These are phyloP conservation scores for Barbatosphaeria neglecta DNA, from an alignment of 495 filamentous ascomycete genomes.

Conservation along the genomic window DNA sequence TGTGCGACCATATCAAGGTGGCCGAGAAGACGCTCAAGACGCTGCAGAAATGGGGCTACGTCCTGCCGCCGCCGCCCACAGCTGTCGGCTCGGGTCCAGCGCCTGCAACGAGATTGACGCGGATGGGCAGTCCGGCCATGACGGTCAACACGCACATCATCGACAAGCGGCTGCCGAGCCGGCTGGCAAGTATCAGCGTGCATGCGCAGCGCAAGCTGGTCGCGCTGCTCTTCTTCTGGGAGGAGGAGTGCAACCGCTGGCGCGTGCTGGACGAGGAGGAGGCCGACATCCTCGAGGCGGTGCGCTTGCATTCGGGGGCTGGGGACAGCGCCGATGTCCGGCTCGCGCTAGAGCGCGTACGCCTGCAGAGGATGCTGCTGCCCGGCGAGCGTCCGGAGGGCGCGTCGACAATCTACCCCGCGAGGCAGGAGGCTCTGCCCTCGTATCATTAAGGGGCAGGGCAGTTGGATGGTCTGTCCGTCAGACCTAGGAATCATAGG, in stretches of 20 bases:
- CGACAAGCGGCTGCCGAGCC: constrained; percentile 12
- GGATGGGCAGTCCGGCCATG: too few relatives aligned
- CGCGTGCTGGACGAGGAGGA: constrained; percentile 14
- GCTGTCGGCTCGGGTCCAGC: too few relatives aligned
- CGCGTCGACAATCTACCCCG: constrained; percentile 3
- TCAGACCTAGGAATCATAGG: too few relatives aligned
- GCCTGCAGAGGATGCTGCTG: constrained; percentile 10
- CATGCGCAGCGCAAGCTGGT: constrained; percentile 19
- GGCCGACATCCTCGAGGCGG: constrained; percentile 8
- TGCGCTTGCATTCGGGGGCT: constrained; percentile 1
- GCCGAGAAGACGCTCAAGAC: constrained; percentile 10
- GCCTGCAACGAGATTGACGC: too few relatives aligned
- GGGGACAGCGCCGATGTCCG: constrained; percentile 3
- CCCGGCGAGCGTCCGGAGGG: constrained; percentile 11
- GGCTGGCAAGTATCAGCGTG: constrained; percentile 10
- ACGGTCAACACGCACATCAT: constrained; percentile 11
- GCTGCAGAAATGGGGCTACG: constrained; percentile 11
- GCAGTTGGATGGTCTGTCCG: too few relatives aligned
- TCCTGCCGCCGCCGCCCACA: constrained; percentile 3
- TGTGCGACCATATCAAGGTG: constrained; percentile 4
- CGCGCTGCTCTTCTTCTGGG: constrained; percentile 22
- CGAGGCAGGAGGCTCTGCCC: constrained; percentile 6
- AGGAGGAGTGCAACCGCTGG: constrained; percentile 20
- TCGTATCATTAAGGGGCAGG: constrained; percentile 4
- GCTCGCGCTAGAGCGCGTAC: constrained; percentile 7